Base-by-base conservation (phyloP, 345 rosid genomes). In the Boechera stricta region DNA sequence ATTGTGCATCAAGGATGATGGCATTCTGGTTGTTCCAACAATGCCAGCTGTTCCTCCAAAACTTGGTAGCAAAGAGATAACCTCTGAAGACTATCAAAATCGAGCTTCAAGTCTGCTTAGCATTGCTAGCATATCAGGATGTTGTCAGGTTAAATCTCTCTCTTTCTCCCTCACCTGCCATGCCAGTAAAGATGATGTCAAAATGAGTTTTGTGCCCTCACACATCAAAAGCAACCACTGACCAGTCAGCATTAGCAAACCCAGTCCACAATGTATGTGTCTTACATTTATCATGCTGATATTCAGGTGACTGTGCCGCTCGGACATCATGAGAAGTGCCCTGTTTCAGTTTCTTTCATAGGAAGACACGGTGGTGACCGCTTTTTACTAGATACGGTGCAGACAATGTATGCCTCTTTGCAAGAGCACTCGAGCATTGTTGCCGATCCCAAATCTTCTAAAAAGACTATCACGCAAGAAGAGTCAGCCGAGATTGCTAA, bases 81-180 rank as follows among this genome's bases (percentile, higher is more conserved):
- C 44, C 2, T 87, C 93, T 6, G 94, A 88, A 70, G 90, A 93
- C 72, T 93, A 88, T 85, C 89, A 84, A 77, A 85, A 64, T 69
- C 64, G 79, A 55, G 77, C 79, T 71, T 84, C 77, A 69, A 83
- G 91, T 83, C 87, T 96, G 56, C 80, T 89, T 79, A 91, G 98
- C 82, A 85, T 95, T 71, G 93, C 98, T 68, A 93, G 98, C 77
- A 69, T 95, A 54, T 95, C 98, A 1, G 99, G 98, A 64, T 95
- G 98, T 81, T 95, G 99, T 80, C 98, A 95, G 98, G 99, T 94
- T 66, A 64, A 21, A 36, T 71, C 65, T 68, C 71, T 29, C 48
- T 75, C 69, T 38, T 35, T 80, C 67, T 69, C 33, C 41, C 7
- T 61, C n/a, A 26, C 33, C 12, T 60, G 5, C 31, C 12, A 39